Evolutionary conservation across 2,329 filamentous ascomycete genomes (phyloP), one percentile per base, ranked within the genome.

Genomic region (Calycina marina): DNA sequence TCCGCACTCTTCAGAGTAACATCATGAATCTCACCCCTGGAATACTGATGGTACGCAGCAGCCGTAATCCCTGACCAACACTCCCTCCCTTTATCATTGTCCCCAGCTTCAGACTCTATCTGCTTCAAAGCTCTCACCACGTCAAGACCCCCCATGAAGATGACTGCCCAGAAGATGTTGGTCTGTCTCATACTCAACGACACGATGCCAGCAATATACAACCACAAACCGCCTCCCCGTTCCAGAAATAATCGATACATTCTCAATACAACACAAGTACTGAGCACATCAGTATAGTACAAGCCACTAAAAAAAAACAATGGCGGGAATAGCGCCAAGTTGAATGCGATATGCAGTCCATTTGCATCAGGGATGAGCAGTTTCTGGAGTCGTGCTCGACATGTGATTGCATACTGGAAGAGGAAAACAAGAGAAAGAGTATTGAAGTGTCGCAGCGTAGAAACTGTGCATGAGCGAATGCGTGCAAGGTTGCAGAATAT

Each of bases 251-350:
- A 60, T 20, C 67, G 59, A 49, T 86, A 90, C 1, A 73, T 71
- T 2, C 72, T 52, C 6, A 94, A 58, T 0, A 94, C 82, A 1
- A 74, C 65, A 5, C 81, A 61, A 0, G 85, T 81, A 0, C 88
- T 92, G 31, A 81, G 65, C 3, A 94, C 69, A 54, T 98, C 90
- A 0, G 90, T 98, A 54, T 98, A 98, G 55, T 93, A 98, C 5
- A 98, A 62, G 0, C 73, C 85, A 0, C 84, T 90, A 56, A 98
- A 98, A 65, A 98, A 98, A 63, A 93, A 94, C 1, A 98, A 55
- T 0, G 86, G 72, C 0, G 90, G 90, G 40, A 96, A 94, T 0
- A 93, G 61, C 12, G 73, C 73, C 25, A 93, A 70, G 43, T 94
- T 93, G 43, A 90, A 49, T 3, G 77, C 79, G 0, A 72, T 74